Evolutionary conservation across 192 early-diverging fungal species (phyloP).

Genomic region (Linderina pennispora): DNA sequence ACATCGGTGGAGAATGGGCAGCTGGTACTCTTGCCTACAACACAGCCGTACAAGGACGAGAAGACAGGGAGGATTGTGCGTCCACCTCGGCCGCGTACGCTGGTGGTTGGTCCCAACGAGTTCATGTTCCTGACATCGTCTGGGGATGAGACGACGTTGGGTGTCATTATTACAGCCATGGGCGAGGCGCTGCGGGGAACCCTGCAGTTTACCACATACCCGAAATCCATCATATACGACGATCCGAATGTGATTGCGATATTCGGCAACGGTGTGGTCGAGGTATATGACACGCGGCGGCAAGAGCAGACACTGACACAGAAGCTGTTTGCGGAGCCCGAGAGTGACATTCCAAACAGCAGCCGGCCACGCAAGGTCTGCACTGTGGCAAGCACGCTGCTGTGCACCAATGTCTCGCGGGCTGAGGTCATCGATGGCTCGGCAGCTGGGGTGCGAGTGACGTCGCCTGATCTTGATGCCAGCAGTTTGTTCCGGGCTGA

Average conservation of each 20-base stretch:
- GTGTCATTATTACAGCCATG: conserved; percentile 42
- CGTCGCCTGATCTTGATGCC: neutral
- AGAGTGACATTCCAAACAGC: neutral
- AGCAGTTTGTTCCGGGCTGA: neutral
- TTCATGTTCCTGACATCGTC: conserved; percentile 45
- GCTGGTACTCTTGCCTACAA: conserved; percentile 34
- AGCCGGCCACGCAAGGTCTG: conserved; percentile 12
- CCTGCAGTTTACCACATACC: conserved; percentile 40
- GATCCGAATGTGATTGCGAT: conserved; percentile 28
- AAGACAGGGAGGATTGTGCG: conserved; percentile 19
- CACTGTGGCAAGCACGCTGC: conserved; percentile 1
- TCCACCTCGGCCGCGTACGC: conserved; percentile 38
- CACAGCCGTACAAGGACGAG: conserved; percentile 32
- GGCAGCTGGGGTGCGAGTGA: neutral
- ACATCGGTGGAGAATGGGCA: conserved; percentile 9
- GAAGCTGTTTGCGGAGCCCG: conserved; percentile 8
- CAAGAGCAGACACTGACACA: conserved; percentile 31
- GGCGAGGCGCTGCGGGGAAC: conserved; percentile 45
- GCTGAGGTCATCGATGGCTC: conserved; percentile 17
- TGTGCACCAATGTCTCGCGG: conserved; percentile 9
- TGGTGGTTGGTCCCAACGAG: conserved; percentile 39
- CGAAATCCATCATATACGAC: conserved; percentile 31
- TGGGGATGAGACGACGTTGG: conserved; percentile 29
- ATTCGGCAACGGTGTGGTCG: conserved; percentile 21
- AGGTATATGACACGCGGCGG: conserved; percentile 31